Percentiles rank a stretch among this genome's conserved stretches.
Evolutionary conservation across 768 basidiomycete species (phyloP).

Genomic region (Hypsizygus marmoreus): DNA sequence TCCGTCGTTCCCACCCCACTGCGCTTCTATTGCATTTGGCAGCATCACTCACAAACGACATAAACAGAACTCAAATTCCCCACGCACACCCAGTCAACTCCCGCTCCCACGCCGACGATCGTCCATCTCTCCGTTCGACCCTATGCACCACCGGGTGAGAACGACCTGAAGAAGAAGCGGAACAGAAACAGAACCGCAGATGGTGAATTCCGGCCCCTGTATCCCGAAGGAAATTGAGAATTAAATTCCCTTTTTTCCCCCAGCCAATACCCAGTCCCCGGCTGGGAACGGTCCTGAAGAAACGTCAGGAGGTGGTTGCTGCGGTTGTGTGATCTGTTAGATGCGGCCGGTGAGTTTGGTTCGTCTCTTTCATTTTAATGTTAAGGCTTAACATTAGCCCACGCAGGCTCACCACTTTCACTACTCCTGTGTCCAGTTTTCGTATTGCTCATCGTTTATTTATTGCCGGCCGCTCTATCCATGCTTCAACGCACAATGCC

Average conservation of each 20-base stretch:
- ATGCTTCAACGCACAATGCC: background rate
- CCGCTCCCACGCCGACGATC: conserved; percentile 55
- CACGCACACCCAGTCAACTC: conserved; percentile 31
- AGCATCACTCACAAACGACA: background rate
- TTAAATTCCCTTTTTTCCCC: background rate
- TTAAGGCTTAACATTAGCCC: background rate
- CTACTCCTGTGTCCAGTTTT: background rate
- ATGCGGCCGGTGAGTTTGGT: background rate
- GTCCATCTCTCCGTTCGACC: conserved; percentile 77
- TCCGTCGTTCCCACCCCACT: background rate
- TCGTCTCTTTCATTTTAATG: background rate
- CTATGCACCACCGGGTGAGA: conserved; percentile 50
- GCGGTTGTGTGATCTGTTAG: conserved; percentile 23
- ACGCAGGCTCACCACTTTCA: background rate
- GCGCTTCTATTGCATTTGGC: background rate
- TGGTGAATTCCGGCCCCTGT: conserved; percentile 23
- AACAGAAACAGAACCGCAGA: conserved; percentile 24
- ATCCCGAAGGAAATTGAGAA: background rate
- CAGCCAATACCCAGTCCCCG: conserved; percentile 1
- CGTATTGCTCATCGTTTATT: background rate
- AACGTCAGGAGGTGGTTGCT: conserved; percentile 13
- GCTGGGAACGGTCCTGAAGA: conserved; percentile 8
- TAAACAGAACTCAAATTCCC: conserved; percentile 42
- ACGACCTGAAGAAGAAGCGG: conserved; percentile 58
- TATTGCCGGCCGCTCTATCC: background rate